Percentiles rank a stretch among this genome's conserved stretches.
These are phyloP conservation scores for Fistulinella prunicolor DNA, from an alignment of 768 basidiomycete genomes.

Conservation along the genomic window DNA sequence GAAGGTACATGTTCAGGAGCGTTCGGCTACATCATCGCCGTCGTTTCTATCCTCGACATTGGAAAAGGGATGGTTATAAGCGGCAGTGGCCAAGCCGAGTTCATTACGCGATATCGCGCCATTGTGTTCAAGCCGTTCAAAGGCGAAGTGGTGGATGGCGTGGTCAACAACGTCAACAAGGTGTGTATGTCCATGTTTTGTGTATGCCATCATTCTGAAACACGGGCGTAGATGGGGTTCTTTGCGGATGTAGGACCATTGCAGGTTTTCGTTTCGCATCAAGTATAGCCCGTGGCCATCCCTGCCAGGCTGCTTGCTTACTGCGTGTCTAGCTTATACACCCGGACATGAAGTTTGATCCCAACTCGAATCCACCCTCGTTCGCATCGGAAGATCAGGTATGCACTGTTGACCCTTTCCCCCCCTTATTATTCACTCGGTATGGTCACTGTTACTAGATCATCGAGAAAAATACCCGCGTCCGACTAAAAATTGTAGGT, in stretches of 20 bases:
- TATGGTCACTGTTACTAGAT: constrained; percentile 52
- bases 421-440: background rate
- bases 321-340: constrained; percentile 71
- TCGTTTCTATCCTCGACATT: constrained; percentile 86
- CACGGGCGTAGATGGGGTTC: constrained; percentile 82
- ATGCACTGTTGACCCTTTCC: background rate
- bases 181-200: constrained; percentile 40
- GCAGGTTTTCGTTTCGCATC: constrained; percentile 92
- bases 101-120: constrained; percentile 89
- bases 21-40: constrained; percentile 92
- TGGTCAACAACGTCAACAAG: constrained; percentile 94
- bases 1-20: constrained; percentile 97
- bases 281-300: constrained; percentile 50
- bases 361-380: constrained; percentile 95
- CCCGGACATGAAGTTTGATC: constrained; percentile 91
- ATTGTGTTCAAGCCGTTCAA: constrained; percentile 99
- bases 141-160: constrained; percentile 96
- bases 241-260: constrained; percentile 96
- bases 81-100: constrained; percentile 94
- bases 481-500: constrained; percentile 96
- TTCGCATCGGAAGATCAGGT: constrained; percentile 91
- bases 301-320: constrained; percentile 2
- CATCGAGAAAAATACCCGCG: constrained; percentile 89
- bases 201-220: background rate
- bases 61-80: constrained; percentile 90